Base-by-base conservation (phyloP, 345 rosid genomes). In the Hibiscus trionum region DNA sequence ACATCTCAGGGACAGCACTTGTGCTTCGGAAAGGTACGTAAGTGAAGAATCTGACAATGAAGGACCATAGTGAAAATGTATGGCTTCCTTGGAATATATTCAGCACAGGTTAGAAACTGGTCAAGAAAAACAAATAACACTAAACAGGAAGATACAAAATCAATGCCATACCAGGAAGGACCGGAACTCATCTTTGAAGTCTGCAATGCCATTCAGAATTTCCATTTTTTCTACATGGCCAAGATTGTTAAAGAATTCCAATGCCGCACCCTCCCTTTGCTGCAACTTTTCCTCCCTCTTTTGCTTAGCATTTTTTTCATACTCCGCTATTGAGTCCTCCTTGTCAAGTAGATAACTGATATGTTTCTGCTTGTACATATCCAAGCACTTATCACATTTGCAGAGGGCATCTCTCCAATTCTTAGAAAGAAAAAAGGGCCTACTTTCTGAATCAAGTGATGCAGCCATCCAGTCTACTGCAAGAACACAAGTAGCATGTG, bases 141-240 rank as follows among this genome's bases (percentile, higher is more conserved):
- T 11, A 11, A 11, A 47, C 15, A 47, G 10, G 1, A 47, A 12
- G 11, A 19, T 14, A 17, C 3, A 10, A 7, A 37, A n/a, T 57
- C 61, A 57, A 57, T 57, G 37, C 52, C 73, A 49, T 83, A 95
- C 99, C 99, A 90, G 71, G 80, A 92, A 86, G 26, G 86, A 78
- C 26, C 76, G 80, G 64, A 95, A 80, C 76, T 86, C 98, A 12
- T 90, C 87, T 78, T 85, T 84, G 79, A 92, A 82, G 84, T 95
- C 98, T 12, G 86, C 87, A 72, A 95, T 88, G 78, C 99, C 98
- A 77, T 75, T 87, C 80, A 91, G 82, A 69, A 95, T 80, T 84
- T 93, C 97, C 79, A 92, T 87, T 87, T 95, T 95, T 83, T 92
- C 83, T 70, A 95, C 77, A 79, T 93, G 99, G 75, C 91, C 93